Percentiles rank a stretch among this genome's conserved stretches.
phyloP scores from a whole-genome alignment of 345 rosid species.

The Cardamine chenopodiifolia region DNA sequence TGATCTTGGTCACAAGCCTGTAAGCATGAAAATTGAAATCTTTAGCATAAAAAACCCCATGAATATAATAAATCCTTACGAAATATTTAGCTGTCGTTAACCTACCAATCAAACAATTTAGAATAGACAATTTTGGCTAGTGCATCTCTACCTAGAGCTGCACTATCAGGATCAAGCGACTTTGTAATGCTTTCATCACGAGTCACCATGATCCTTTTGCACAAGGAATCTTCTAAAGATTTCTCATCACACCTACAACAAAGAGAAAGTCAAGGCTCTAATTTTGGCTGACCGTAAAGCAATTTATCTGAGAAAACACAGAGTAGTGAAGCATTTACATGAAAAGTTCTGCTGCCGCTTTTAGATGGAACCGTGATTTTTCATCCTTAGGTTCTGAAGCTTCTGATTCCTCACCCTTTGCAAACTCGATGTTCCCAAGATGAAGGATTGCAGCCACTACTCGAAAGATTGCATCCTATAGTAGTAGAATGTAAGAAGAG shows the following conservation, averaged over 20 bases:
- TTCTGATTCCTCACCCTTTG: slow-evolving; percentile 82
- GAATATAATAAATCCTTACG: not conserved
- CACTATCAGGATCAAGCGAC: slow-evolving; percentile 85
- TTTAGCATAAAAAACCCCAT: slow-evolving; percentile 14
- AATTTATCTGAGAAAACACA: slow-evolving; percentile 28
- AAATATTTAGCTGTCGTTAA: not conserved
- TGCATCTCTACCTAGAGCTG: slow-evolving; percentile 87
- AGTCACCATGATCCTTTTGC: slow-evolving; percentile 94
- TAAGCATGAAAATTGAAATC: slow-evolving; percentile 14
- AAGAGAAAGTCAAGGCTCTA: slow-evolving; percentile 29
- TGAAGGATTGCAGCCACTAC: slow-evolving; percentile 98
- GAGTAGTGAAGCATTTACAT: slow-evolving; percentile 53
- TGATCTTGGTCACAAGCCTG: slow-evolving; percentile 95
- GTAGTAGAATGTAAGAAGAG: slow-evolving; percentile 36
- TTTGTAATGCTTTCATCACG: slow-evolving; percentile 97
- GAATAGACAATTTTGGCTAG: slow-evolving; percentile 93
- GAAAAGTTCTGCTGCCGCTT: slow-evolving; percentile 82
- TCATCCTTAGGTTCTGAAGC: slow-evolving; percentile 87
- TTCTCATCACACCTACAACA: slow-evolving; percentile 84
- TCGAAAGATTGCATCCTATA: slow-evolving; percentile 83
- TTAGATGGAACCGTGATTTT: slow-evolving; percentile 72
- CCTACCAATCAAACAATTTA: slow-evolving; percentile 93
- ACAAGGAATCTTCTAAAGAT: slow-evolving; percentile 83
- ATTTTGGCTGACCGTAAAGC: slow-evolving; percentile 30
- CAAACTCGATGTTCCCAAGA: slow-evolving; percentile 89